phyloP scores from a whole-genome alignment of 805 yeast species.

The Candida silvicultrix region DNA sequence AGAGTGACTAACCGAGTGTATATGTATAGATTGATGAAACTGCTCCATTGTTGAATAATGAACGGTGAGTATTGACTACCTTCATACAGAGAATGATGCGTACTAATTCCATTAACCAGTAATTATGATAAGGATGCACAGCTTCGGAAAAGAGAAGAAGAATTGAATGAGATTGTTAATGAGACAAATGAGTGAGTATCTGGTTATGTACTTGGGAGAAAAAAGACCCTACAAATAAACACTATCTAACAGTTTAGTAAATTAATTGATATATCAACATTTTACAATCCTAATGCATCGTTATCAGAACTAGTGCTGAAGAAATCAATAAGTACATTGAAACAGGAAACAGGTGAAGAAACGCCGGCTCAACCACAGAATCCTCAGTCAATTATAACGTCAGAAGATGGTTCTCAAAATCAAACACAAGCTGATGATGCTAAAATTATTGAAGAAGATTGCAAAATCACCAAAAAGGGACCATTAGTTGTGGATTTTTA shows the following conservation, averaged over 20 bases:
- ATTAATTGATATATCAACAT: conserved; percentile 18
- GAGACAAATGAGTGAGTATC: conserved; percentile 26
- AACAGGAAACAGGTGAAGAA: neutral
- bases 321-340: neutral
- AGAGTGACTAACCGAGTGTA: conserved; percentile 13
- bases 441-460: conserved; percentile 8
- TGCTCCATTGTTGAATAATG: conserved; percentile 23
- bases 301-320: conserved; percentile 9
- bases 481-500: conserved; percentile 15
- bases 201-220: no score
- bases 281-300: conserved; percentile 7
- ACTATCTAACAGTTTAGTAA: no score
- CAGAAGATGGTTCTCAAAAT: neutral
- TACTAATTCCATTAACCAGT: conserved; percentile 2
- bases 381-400: neutral
- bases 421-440: neutral
- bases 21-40: conserved; percentile 31
- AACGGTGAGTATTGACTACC: neutral
- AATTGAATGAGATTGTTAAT: conserved; percentile 38
- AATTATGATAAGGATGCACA: conserved; percentile 18
- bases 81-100: no score
- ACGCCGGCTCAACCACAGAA: no score
- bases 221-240: no score
- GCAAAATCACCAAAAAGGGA: conserved; percentile 11
- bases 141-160: conserved; percentile 34